Conservation (phyloP, 2,329 filamentous ascomycete genomes). For the Colletotrichum sp. region DNA sequence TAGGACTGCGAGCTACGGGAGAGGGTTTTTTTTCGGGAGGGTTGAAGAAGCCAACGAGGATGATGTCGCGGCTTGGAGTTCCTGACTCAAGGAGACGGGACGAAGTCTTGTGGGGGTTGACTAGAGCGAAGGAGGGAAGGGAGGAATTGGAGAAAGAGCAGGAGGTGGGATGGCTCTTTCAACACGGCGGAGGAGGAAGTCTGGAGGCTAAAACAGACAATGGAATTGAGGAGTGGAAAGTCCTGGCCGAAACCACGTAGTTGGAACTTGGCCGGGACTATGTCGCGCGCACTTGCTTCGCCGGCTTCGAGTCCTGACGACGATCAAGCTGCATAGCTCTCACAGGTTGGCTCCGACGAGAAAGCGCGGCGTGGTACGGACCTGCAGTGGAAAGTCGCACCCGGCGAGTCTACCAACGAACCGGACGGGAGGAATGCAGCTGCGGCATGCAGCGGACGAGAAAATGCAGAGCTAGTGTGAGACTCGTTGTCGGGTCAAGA, state of each 20-base stretch:
- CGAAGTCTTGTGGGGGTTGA: slow-evolving; percentile 1
- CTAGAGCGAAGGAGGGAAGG: slow-evolving; percentile 20
- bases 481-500: slow-evolving; percentile 10
- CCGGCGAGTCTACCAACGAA: slow-evolving; percentile 17
- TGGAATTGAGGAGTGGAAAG: background rate
- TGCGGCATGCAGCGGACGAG: slow-evolving; percentile 4
- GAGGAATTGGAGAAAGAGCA: background rate
- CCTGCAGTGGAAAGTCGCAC: slow-evolving; percentile 20
- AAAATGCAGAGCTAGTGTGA: background rate
- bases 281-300: background rate
- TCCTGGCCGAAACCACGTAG: slow-evolving; percentile 1
- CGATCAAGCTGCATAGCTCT: slow-evolving; percentile 1
- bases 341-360: background rate
- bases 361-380: slow-evolving; percentile 9
- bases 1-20: background rate
- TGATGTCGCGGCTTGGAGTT: slow-evolving; percentile 5
- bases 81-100: slow-evolving; percentile 15
- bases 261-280: background rate
- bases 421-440: slow-evolving; percentile 15
- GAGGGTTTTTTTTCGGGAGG: background rate
- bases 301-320: background rate
- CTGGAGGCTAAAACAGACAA: background rate
- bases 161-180: slow-evolving; percentile 12
- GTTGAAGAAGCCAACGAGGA: slow-evolving; percentile 7
- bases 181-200: background rate